A percentile compares a stretch with the other conserved stretches of the same genome.
Conservation (phyloP, 2,329 filamentous ascomycete genomes). For the Sclerotinia spermophila region DNA sequence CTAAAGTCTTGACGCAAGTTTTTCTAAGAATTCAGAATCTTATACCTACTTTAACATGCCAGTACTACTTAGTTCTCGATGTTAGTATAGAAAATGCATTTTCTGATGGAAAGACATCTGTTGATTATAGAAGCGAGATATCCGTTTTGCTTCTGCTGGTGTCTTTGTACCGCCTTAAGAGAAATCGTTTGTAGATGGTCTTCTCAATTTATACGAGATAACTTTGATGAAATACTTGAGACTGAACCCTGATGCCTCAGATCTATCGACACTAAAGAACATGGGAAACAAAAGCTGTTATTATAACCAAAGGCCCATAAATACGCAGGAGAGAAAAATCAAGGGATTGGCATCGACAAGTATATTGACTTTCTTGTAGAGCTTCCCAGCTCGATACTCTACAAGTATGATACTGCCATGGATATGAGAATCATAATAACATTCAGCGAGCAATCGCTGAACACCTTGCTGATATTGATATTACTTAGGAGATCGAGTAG, state of each 20-base stretch:
- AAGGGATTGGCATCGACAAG: neutral
- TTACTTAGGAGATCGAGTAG: too few species aligned
- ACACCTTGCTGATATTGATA: too few species aligned
- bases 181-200: neutral
- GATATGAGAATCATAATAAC: too few species aligned
- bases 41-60: neutral
- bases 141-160: neutral
- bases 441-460: too few species aligned
- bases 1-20: neutral
- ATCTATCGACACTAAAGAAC: neutral
- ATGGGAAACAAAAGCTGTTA: neutral
- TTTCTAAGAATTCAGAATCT: neutral
- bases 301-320: neutral
- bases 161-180: neutral
- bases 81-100: neutral
- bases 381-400: too few species aligned
- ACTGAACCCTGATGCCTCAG: neutral
- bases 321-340: neutral
- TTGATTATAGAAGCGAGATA: neutral
- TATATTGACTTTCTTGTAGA: neutral
- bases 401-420: too few species aligned
- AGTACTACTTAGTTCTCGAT: too few species aligned
- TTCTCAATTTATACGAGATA: neutral
- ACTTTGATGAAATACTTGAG: neutral
- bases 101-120: neutral